phyloP scores from a whole-genome alignment of 75 land plant species.

The Cunninghamia lanceolata region DNA sequence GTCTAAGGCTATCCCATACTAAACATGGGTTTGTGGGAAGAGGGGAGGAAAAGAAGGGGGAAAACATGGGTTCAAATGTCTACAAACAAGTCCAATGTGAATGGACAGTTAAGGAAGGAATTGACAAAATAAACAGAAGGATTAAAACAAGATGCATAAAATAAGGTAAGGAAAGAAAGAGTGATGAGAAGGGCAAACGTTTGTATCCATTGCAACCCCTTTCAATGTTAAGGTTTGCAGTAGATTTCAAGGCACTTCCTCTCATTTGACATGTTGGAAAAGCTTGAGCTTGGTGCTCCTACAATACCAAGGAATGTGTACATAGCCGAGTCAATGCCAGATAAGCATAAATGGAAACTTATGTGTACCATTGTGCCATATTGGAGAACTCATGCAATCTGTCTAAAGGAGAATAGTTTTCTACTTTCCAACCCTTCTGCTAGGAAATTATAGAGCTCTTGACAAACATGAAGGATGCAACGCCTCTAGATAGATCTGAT shows the following conservation, averaged over 20 bases:
- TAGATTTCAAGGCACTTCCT: background rate
- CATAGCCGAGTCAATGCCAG: background rate
- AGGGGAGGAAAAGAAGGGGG: background rate
- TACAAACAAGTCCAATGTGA: background rate
- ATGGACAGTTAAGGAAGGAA: background rate
- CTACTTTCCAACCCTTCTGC: background rate
- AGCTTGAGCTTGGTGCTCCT: background rate
- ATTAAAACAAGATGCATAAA: background rate
- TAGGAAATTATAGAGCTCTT: background rate
- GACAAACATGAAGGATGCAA: background rate
- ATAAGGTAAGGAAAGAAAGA: background rate
- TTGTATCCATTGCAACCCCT: background rate
- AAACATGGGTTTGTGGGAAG: background rate
- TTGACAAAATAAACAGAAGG: background rate
- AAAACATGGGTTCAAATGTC: background rate
- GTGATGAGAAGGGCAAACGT: background rate
- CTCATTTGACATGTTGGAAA: background rate
- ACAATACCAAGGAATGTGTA: background rate
- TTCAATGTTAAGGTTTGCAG: background rate
- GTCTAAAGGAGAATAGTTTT: background rate
- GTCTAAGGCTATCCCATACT: background rate
- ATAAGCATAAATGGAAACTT: background rate
- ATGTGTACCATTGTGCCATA: background rate
- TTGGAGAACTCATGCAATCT: background rate
- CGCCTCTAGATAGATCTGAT: background rate